Evolutionary conservation across 2,329 filamentous ascomycete species (phyloP).

Genomic region (Metarhizium humberi): DNA sequence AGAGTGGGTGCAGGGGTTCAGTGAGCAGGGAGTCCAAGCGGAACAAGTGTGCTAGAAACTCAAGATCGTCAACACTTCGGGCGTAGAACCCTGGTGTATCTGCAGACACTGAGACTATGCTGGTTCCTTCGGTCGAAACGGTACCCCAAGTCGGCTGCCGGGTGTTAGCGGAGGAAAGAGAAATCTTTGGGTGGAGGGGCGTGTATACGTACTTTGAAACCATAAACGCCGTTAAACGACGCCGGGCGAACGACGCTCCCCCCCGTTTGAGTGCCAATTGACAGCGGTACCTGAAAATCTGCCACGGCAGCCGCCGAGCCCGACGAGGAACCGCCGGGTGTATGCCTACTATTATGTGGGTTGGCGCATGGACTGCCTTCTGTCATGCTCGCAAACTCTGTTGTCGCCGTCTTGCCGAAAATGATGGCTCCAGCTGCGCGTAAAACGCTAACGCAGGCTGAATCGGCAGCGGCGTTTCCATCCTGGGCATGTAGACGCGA

Average conservation of each 20-base stretch:
- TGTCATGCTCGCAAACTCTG: slow-evolving; percentile 52
- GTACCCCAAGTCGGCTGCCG: slow-evolving; percentile 49
- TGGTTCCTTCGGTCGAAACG: slow-evolving; percentile 52
- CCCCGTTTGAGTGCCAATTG: slow-evolving; percentile 56
- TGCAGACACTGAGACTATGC: slow-evolving; percentile 46
- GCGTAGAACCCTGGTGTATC: slow-evolving; percentile 56
- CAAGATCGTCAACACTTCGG: slow-evolving; percentile 47
- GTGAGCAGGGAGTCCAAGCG: slow-evolving; percentile 39
- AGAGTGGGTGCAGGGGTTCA: slow-evolving; percentile 10
- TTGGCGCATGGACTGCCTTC: slow-evolving; percentile 49
- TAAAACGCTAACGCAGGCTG: slow-evolving; percentile 40
- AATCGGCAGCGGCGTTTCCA: slow-evolving; percentile 37
- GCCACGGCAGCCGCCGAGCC: slow-evolving; percentile 58
- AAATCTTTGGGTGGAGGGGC: neutral
- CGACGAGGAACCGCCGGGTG: slow-evolving; percentile 58
- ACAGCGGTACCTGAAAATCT: slow-evolving; percentile 53
- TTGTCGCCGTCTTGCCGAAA: slow-evolving; percentile 43
- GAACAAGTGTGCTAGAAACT: slow-evolving; percentile 45
- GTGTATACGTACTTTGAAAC: slow-evolving; percentile 34
- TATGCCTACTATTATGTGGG: slow-evolving; percentile 55
- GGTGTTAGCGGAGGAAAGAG: neutral
- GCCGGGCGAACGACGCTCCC: slow-evolving; percentile 56
- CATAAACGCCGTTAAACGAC: slow-evolving; percentile 56
- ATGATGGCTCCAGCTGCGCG: slow-evolving; percentile 46
- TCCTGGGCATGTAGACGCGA: slow-evolving; percentile 41